Evolutionary conservation across 306 rosid species (phyloP), one percentile per base, ranked within the genome.

Genomic region (Alnus glutinosa): DNA sequence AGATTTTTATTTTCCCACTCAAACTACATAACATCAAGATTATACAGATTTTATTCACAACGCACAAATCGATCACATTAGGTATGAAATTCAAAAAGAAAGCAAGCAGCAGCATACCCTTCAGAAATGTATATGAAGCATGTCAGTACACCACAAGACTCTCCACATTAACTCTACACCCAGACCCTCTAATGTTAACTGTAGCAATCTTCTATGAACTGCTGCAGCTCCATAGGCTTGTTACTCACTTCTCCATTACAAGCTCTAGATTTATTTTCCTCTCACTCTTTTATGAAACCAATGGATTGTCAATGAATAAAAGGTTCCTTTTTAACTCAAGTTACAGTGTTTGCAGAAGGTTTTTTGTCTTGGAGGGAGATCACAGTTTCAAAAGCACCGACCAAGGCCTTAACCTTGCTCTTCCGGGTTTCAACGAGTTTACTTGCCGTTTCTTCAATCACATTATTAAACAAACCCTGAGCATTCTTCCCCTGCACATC

Each of bases 321-420:
- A 71, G 28, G 61, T 28, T 13, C 28, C 7, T 52, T 77, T 79
- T 76, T 72, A 69, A 37, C 68, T 89, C 91, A 88, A 78, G 71
- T 57, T 73, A 46, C 78, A 52, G 73, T 70, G 79, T 82, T 84
- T 73, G 89, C 76, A 77, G 90, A 66, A 71, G 90, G 90, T 46
- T 91, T 91, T 64, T 80, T 81, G 82, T 95, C 98, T 42, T 95
- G 98, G 61, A 95, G 99, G 71, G 96, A 95, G 84, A 95, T 95
- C 71, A 92, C 97, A 58, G 98, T 89, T 90, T 95, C 98, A 72
- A 95, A 95, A 73, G 98, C 98, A 77, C 98, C 95, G 78, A 95
- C 98, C 88, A 95, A 85, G 72, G 98, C 98, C 84, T 95, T 95
- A 75, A 95, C 98, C 88, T 92, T 95, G 88, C 98, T 95, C 89